Percentiles rank a stretch among this genome's conserved stretches.
These are phyloP conservation scores for Pleodorina starrii DNA, from an alignment of 139 green algal species.

Conservation along the genomic window DNA sequence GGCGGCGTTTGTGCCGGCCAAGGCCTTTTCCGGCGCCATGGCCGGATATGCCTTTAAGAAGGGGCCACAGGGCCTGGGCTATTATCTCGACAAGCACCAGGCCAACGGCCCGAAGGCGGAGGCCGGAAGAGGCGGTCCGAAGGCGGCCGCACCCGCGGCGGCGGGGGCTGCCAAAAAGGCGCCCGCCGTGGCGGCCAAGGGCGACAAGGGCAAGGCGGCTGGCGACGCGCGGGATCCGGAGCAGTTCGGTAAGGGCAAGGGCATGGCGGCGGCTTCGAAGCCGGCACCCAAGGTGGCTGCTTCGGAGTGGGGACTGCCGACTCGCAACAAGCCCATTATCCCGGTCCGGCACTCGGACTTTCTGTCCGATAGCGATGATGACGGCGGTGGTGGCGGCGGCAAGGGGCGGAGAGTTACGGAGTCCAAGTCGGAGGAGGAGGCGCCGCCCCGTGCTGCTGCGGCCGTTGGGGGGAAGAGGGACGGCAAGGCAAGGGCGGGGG, in stretches of 20 bases:
- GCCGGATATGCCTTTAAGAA: constrained; percentile 65
- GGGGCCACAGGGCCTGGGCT: constrained; percentile 64
- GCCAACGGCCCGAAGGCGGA: neutral
- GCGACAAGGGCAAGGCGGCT: neutral
- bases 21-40: constrained; percentile 54
- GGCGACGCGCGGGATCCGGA: too few relatives aligned
- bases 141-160: neutral
- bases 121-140: neutral
- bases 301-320: constrained; percentile 11
- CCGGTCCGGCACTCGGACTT: constrained; percentile 41
- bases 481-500: neutral
- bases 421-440: constrained; percentile 24
- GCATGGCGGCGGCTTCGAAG: neutral
- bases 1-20: constrained; percentile 49
- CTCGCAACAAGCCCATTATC: constrained; percentile 49
- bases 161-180: neutral
- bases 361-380: constrained; percentile 38
- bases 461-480: neutral
- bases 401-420: neutral
- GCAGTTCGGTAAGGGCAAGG: neutral
- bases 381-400: neutral
- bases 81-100: constrained; percentile 62
- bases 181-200: too few relatives aligned
- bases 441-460: too few relatives aligned
- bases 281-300: neutral